These are phyloP conservation scores for Paecilomyces variotii DNA, from an alignment of 2,329 filamentous ascomycete species.

Conservation along the genomic window DNA sequence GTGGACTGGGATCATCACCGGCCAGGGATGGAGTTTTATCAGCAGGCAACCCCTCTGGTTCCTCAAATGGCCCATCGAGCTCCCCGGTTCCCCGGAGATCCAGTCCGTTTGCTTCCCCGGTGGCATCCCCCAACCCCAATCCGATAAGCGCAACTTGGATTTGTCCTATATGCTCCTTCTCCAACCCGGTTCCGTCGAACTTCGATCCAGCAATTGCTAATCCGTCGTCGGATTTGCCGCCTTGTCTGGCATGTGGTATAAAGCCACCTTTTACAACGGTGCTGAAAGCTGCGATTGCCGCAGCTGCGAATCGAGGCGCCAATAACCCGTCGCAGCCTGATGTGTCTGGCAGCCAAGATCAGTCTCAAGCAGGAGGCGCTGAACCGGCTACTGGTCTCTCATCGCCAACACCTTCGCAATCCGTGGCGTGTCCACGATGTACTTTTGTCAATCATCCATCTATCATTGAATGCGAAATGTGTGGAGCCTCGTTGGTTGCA, in stretches of 20 bases:
- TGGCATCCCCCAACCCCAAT: constrained; percentile 27
- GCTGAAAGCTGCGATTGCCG: constrained; percentile 77
- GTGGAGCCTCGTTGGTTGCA: constrained; percentile 65
- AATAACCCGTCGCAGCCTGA: not conserved
- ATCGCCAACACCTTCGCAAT: constrained; percentile 4
- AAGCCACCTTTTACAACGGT: constrained; percentile 77
- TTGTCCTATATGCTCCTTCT: constrained; percentile 91
- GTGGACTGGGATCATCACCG: constrained; percentile 47
- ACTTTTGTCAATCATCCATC: constrained; percentile 93
- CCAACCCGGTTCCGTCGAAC: constrained; percentile 85
- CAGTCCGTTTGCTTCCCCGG: constrained; percentile 23
- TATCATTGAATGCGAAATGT: constrained; percentile 80
- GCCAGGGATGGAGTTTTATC: constrained; percentile 39
- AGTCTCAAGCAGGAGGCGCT: not conserved
- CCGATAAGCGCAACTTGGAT: constrained; percentile 71
- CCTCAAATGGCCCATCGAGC: constrained; percentile 24
- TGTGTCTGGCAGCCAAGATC: not conserved
- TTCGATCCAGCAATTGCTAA: constrained; percentile 81
- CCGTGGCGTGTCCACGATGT: constrained; percentile 65
- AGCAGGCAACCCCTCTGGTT: constrained; percentile 18
- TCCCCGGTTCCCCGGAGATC: constrained; percentile 22
- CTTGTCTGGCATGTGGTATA: constrained; percentile 89
- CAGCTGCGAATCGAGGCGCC: constrained; percentile 45
- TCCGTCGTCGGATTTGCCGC: constrained; percentile 69
- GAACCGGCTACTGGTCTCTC: not conserved